Conservation (phyloP, 1,284 basidiomycete species). For the Rhodotorula sp. region DNA sequence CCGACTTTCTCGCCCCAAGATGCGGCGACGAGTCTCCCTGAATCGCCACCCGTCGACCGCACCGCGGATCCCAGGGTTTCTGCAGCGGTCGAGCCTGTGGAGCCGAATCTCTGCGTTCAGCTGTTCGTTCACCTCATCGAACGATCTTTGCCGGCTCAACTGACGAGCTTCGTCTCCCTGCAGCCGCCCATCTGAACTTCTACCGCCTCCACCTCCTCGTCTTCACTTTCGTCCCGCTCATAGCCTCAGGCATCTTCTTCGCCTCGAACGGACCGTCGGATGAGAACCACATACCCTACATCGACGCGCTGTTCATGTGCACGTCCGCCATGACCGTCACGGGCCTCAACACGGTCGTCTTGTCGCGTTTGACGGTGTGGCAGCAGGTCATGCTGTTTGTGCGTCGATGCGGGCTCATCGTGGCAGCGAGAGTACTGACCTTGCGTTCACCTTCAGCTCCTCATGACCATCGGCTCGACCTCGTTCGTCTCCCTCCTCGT, state of each 20-base stretch:
- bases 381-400: constrained; percentile 43
- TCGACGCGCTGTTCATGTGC: constrained; percentile 48
- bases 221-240: constrained; percentile 48
- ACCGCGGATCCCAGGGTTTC: constrained; percentile 12
- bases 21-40: constrained; percentile 11
- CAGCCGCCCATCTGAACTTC: constrained; percentile 35
- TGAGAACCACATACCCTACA: constrained; percentile 44
- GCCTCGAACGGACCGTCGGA: constrained; percentile 46
- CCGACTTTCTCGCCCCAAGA: not conserved
- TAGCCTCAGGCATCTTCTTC: constrained; percentile 49
- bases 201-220: constrained; percentile 48
- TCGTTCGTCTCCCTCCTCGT: constrained; percentile 41
- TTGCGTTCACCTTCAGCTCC: constrained; percentile 7
- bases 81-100: constrained; percentile 13
- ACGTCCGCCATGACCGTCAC: constrained; percentile 24
- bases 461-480: constrained; percentile 33
- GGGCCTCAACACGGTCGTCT: constrained; percentile 39
- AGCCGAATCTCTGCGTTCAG: constrained; percentile 13
- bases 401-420: not conserved
- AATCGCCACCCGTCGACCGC: constrained; percentile 28
- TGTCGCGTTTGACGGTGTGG: constrained; percentile 33
- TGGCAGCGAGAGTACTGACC: not conserved
- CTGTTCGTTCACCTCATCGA: constrained; percentile 1
- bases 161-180: not conserved
- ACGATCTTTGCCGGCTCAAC: too few relatives aligned